Evolutionary conservation across 2,329 filamentous ascomycete species (phyloP), one percentile per base, ranked within the genome.

Genomic region (Myriosclerotinia curreyana): DNA sequence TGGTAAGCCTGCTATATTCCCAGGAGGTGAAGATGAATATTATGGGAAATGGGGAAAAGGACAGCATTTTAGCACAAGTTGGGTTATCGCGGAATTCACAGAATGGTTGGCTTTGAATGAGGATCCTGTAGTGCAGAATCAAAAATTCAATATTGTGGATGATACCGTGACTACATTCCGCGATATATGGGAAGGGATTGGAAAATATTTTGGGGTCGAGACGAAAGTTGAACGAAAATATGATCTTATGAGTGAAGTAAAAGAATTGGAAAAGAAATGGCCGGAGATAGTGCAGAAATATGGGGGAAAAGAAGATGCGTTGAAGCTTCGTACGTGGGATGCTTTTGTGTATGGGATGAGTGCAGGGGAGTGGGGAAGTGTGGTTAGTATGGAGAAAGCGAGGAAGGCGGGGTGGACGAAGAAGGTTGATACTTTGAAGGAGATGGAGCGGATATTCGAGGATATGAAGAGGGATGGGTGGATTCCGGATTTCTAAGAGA

Each of bases 131-230:
- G 40, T 55, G 5, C 38, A 46, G 28, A 55, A 63, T 22, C 51
- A 63, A 20, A 56, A 42, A 11, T 63, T 63, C 3, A 63, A 63
- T 40, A 58, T 63, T 22, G 60, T 63, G 7, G 60, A 63, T 56
- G 60, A 63, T 17, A 63, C 60, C 1, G 14, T 58, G 1, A 58
- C 60, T 5, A 58, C 52, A n/a, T 63, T 58, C 15, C 22, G 36
- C 8, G 52, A 63, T 31, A 20, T 58, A 5, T 63, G 44, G 42
- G 20, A 44, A n/a, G 60, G 60, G 4, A 49, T 58, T 12, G 60
- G 52, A 15, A 50, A 25, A 9, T 63, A 58, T 40, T 50, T 63
- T 31, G 42, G 44, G 5, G 60, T 58, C 5, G 60, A 63, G 34
- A 58, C 60, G 6, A 56, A 20, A 3, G 52, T 55, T 8, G 15